Base-by-base conservation (phyloP, 345 rosid species). In the Lagerstroemia speciosa region DNA sequence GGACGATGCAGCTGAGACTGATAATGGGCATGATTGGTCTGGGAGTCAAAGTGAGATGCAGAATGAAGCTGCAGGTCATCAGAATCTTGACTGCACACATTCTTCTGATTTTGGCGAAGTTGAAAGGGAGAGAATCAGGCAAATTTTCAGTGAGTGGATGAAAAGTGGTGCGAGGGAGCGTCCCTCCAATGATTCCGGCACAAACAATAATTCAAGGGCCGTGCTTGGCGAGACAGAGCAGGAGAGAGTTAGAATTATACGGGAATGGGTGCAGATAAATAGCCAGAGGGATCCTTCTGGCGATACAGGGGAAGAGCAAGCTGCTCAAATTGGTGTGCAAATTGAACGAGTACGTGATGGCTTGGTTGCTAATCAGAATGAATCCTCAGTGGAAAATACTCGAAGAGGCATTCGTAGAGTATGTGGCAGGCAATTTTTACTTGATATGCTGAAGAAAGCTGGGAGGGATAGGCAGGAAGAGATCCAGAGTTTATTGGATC, bases 201-300 rank as follows among this genome's bases (percentile, higher is more conserved):
- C 78, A 72, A 81, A 68, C 53, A 81, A 80, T 70, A 69, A 78
- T 71, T 65, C 94, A 48, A 84, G 88, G 71, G 83, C 81, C 15
- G 92, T 86, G 94, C 89, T 91, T 61, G 97, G 94, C 38, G 96
- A 91, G 81, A 86, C 82, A 27, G 98, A 93, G 75, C 98, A 91
- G 81, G 96, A 83, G 83, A 89, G 98, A 72, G 97, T 91, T 65
- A 86, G 98, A 79, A 74, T 82, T 62, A 84, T 87, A 77, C 85
- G 98, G 83, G 94, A 89, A 82, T 83, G 85, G 88, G 92, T 86
- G 63, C 97, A 91, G 75, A 82, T 76, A 86, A 89, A 85, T 77
- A 85, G 75, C 65, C 97, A 77, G 73, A 83, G 91, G 75, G 86
- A 79, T 84, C 79, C 82, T 79, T 66, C 78, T 70, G 66, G 76